A percentile compares a stretch with the other conserved stretches of the same genome.
These are phyloP conservation scores for Coemansia sp. DNA, from an alignment of 192 early-diverging fungal genomes.

Conservation along the genomic window DNA sequence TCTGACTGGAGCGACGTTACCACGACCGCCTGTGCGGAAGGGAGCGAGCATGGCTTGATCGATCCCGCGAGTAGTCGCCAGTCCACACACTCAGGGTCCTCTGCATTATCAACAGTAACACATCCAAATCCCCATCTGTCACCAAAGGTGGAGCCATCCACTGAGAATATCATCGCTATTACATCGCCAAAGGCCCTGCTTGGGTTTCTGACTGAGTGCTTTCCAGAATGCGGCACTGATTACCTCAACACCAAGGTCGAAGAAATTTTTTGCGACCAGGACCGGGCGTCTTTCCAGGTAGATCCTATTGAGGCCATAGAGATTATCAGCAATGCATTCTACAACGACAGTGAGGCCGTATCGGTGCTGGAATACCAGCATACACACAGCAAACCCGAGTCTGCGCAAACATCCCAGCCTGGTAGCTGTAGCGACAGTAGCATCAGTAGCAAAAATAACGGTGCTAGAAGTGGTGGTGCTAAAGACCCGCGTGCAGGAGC, in stretches of 20 bases:
- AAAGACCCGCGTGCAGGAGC: not conserved
- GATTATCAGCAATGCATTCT: constrained; percentile 41
- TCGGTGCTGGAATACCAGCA: constrained; percentile 30
- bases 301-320: constrained; percentile 49
- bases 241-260: constrained; percentile 29
- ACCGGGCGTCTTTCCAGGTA: constrained; percentile 13
- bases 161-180: constrained; percentile 25
- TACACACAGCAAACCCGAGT: too few species aligned
- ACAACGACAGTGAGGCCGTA: constrained; percentile 41
- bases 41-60: constrained; percentile 1
- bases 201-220: constrained; percentile 37
- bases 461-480: too few species aligned
- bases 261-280: constrained; percentile 19
- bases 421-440: too few species aligned
- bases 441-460: too few species aligned
- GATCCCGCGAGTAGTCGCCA: constrained; percentile 14
- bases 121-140: not conserved
- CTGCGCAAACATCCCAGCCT: too few species aligned
- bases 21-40: not conserved
- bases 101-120: not conserved
- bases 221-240: constrained; percentile 44
- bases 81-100: constrained; percentile 4
- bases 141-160: not conserved
- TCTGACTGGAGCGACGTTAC: constrained; percentile 2
- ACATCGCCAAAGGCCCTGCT: constrained; percentile 23